Base-by-base conservation (phyloP, 805 yeast species). In the Diddensiella caesifluorescens region DNA sequence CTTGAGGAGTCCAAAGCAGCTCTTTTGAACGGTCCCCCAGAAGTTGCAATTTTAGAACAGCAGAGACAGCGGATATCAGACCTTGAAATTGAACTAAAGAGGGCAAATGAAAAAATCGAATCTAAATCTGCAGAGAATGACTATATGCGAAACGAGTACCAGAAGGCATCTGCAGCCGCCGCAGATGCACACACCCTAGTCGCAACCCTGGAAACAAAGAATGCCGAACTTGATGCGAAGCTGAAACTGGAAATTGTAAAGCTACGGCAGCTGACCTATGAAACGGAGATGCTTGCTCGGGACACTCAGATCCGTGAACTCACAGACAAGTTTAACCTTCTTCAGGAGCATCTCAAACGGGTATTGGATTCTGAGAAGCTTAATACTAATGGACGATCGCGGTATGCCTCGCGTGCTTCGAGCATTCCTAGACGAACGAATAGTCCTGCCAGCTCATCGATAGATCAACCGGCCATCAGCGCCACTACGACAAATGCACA, bases 81-180 rank as follows among this genome's bases (percentile, higher is more conserved):
- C 4, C 54, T 79, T 26, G 69, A 71, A 44, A 69, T 69, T 4
- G 67, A 70, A 38, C 61, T 80, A 2, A 61, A 64, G 23, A 68
- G 61, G 22, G 60, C 70, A 34, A 60, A 70, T n/a, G 60, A 64
- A 10, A 70, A 69, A 47, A 53, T 72, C 1, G 70, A 69, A 20
- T 67, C 79, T 4, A 68, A 70, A 32, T 58, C 60, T 1, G 76
- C 75, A 26, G 95, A 87, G 52, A 72, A 69, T 35, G 74, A 67
- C 38, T 88, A 83, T 59, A 81, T 55, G 60, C 53, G 52, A 20
- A 46, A 35, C 13, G 59, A 53, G 38, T 55, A 45, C 39, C 56
- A 60, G 35, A 47, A 52, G 37, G 62, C 64, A 2, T 46, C 59
- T 0, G 45, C 48, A 3, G 57, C 63, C 2, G 58, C 63, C 3